Base-by-base conservation (phyloP, 2,329 filamentous ascomycete species). In the Orbilia brochopaga region DNA sequence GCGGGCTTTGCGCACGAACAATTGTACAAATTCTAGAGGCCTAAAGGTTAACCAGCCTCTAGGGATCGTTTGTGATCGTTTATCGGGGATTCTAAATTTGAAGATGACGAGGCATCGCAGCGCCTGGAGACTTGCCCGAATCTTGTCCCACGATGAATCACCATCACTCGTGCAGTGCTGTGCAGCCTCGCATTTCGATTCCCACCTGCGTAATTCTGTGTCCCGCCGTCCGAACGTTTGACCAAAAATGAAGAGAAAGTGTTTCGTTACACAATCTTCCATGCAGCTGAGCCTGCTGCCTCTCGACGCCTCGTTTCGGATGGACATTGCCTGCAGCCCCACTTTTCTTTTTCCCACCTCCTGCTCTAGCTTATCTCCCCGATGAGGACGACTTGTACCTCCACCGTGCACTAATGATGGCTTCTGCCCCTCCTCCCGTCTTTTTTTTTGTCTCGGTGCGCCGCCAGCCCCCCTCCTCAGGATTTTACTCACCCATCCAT, bases 241-340 rank as follows among this genome's bases (percentile, higher is more conserved):
- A 6, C 37, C 37, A 42, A 55, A 59, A 50, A 32, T 53, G 11
- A 24, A 24, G n/a, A 48, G 30, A 42, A 57, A 51, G 7, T 50
- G 48, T 56, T 44, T 42, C 40, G 66, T 70, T 70, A 63, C 66
- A 64, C 66, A 70, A 48, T 42, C 27, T 32, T 32, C 13, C 37
- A 15, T 46, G 66, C 53, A 59, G 58, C 54, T 60, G 37, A 64
- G 59, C 59, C 54, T 32, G 65, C 58, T 54, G 48, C 66, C 66
- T 64, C 66, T 64, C 66, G 15, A 60, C 24, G 59, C 66, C 66
- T 64, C 55, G 66, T 70, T 70, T 70, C 59, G 55, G 48, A 64
- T 64, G 11, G 11, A 17, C 37, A 17, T 42, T 15, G 59, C 27
- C 27, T 32, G 27, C 27, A 32, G 27, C 3, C 51, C 63, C 40